Base-by-base conservation (phyloP, 495 filamentous ascomycete genomes). In the Acidiella bohemica region DNA sequence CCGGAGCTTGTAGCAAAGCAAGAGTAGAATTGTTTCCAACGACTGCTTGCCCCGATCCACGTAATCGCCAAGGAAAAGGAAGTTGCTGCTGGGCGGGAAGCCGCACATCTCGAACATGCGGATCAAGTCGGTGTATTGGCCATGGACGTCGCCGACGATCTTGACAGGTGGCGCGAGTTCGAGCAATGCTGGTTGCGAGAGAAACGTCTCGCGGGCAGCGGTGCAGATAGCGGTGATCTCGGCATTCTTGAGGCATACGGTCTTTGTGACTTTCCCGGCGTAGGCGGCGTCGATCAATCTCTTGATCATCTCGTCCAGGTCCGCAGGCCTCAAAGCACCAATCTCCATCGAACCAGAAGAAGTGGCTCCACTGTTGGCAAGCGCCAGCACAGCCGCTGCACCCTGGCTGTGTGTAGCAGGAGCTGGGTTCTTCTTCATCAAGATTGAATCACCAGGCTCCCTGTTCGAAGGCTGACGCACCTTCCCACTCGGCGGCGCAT, bases 61-160 rank as follows among this genome's bases (percentile, higher is more conserved):
- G 59, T 99, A 99, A 56, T 99, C 90, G 11, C 90, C 90, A 11
- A 99, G 67, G 59, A 99, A 99, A 26, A 99, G 70, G 55, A 82
- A 99, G 65, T 99, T 99, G 5, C 85, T 75, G 31, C 74, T 76
- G 5, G 90, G 90, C 9, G 90, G 90, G 56, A 95, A 99, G 2
- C 90, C 90, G 53, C 90, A 95, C 92, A 96, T 96, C 63, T 99
- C 90, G 49, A 99, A 99, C 72, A 99, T 80, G 24, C 90, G 72
- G 50, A 99, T 93, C 20, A 99, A 66, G 61, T 99, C 90, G 13
- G 88, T 93, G 55, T 95, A 99, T 61, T 99, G 90, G 35, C 90
- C 90, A 59, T 99, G 90, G 9, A 99, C 83, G 62, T 99, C 90
- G 9, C 90, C 90, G 11, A 99, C 90, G 48, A 99, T 93, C 65